These are phyloP conservation scores for Helotiales sp. DNA, from an alignment of 2,329 filamentous ascomycete genomes.

Conservation along the genomic window DNA sequence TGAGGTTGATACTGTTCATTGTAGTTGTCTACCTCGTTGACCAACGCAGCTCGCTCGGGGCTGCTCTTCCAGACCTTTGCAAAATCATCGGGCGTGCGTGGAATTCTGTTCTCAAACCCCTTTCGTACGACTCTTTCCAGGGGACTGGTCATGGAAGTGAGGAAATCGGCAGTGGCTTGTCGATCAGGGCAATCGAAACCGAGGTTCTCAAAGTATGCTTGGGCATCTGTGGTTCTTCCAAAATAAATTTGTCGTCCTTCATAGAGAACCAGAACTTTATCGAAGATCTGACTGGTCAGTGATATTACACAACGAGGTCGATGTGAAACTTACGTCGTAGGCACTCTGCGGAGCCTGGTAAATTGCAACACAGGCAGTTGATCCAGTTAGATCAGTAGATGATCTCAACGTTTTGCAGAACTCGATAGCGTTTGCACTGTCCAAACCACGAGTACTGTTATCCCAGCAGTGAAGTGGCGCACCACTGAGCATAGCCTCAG, in stretches of 20 bases:
- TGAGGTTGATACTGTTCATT: constrained; percentile 45
- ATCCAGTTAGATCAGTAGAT: constrained; percentile 65
- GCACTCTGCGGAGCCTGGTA: constrained; percentile 74
- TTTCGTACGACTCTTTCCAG: constrained; percentile 52
- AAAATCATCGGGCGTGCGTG: constrained; percentile 73
- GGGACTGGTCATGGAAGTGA: constrained; percentile 74
- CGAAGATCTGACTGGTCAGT: constrained; percentile 54
- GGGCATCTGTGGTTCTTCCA: constrained; percentile 65
- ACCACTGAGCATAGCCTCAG: constrained; percentile 67
- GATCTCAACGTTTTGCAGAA: constrained; percentile 71
- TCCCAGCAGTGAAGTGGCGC: constrained; percentile 73
- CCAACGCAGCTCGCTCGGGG: constrained; percentile 48
- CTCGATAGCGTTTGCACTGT: constrained; percentile 73
- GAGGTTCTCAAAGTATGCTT: constrained; percentile 70
- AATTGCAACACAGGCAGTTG: constrained; percentile 69
- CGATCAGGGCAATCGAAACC: constrained; percentile 75
- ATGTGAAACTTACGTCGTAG: constrained; percentile 57
- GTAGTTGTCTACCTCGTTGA: constrained; percentile 45
- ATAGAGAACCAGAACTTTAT: constrained; percentile 71
- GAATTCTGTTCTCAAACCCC: constrained; percentile 66
- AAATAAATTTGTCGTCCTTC: constrained; percentile 75
- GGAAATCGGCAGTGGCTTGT: constrained; percentile 63
- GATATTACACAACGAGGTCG: background rate
- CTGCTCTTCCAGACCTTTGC: constrained; percentile 57
- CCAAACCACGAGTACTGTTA: constrained; percentile 75